Percentiles rank a stretch among this genome's conserved stretches.
Conservation (phyloP, 331 rosid genomes). For the Phaseolus coccineus region DNA sequence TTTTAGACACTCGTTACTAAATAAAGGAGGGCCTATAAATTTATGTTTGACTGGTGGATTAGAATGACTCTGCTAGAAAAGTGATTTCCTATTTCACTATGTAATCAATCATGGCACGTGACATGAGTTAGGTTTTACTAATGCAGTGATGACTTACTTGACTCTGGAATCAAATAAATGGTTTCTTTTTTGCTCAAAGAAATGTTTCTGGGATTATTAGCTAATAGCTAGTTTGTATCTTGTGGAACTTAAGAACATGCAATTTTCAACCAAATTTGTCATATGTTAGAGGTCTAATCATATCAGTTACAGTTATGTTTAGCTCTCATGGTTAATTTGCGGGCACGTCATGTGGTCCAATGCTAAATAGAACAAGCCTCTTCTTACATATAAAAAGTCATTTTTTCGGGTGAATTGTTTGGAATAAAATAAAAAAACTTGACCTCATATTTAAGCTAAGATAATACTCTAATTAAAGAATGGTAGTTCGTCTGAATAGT, state of each 20-base stretch:
- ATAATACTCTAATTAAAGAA: background rate
- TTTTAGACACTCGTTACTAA: conserved; percentile 15
- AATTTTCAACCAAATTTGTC: conserved; percentile 4
- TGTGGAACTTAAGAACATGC: conserved; percentile 34
- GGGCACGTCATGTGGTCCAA: conserved; percentile 49
- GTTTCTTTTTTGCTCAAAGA: conserved; percentile 40
- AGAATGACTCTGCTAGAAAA: conserved; percentile 23
- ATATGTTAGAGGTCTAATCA: conserved; percentile 26
- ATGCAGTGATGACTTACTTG: background rate
- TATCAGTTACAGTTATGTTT: conserved; percentile 13
- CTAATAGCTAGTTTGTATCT: conserved; percentile 15
- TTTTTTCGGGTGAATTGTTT: background rate
- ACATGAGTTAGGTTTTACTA: conserved; percentile 37
- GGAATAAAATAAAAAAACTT: too few relatives aligned
- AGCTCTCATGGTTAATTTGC: conserved; percentile 39
- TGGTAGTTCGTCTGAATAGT: background rate
- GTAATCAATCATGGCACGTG: conserved; percentile 40
- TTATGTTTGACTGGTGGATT: conserved; percentile 26
- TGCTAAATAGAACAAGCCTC: conserved; percentile 35
- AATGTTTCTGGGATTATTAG: conserved; percentile 30
- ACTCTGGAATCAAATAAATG: conserved; percentile 36
- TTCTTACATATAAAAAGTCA: conserved; percentile 20
- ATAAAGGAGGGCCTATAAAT: conserved; percentile 6
- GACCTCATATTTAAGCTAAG: too few relatives aligned
- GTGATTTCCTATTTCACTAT: conserved; percentile 21